phyloP scores from a whole-genome alignment of 2,329 filamentous ascomycete species.

The Diaporthe eres region DNA sequence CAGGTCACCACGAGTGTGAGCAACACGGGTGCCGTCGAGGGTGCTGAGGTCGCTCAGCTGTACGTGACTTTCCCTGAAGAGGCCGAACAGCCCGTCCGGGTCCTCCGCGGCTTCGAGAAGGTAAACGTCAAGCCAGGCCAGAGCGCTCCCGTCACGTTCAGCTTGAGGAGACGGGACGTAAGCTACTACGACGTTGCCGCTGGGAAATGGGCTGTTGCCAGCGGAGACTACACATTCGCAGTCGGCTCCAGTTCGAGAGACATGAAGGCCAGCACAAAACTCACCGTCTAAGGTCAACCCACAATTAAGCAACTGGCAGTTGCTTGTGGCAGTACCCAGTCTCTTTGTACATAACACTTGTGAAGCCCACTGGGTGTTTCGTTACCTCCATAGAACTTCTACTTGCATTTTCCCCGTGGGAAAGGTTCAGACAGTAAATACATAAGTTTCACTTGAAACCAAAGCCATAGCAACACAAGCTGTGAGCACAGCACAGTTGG shows the following conservation, averaged over 20 bases:
- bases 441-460: background rate
- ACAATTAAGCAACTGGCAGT: background rate
- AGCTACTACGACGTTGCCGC: conserved; percentile 74
- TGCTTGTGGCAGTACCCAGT: background rate
- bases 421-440: background rate
- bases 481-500: background rate
- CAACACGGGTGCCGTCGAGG: conserved; percentile 56
- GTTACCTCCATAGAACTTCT: background rate
- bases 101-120: conserved; percentile 77
- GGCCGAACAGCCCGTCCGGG: conserved; percentile 61
- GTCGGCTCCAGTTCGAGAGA: conserved; percentile 64
- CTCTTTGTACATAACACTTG: background rate
- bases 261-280: conserved; percentile 19
- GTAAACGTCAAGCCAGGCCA: conserved; percentile 60
- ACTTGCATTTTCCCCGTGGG: background rate
- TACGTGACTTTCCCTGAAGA: conserved; percentile 49
- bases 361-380: background rate
- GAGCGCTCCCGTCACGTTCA: conserved; percentile 61
- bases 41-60: conserved; percentile 47
- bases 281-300: background rate
- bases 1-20: conserved; percentile 53
- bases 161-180: conserved; percentile 73
- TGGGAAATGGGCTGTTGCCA: conserved; percentile 71
- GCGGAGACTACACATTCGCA: conserved; percentile 58
- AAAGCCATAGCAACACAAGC: background rate